Evolutionary conservation across 2,329 filamentous ascomycete genomes (phyloP), one percentile per base, ranked within the genome.

Genomic region (Clonostachys chloroleuca): DNA sequence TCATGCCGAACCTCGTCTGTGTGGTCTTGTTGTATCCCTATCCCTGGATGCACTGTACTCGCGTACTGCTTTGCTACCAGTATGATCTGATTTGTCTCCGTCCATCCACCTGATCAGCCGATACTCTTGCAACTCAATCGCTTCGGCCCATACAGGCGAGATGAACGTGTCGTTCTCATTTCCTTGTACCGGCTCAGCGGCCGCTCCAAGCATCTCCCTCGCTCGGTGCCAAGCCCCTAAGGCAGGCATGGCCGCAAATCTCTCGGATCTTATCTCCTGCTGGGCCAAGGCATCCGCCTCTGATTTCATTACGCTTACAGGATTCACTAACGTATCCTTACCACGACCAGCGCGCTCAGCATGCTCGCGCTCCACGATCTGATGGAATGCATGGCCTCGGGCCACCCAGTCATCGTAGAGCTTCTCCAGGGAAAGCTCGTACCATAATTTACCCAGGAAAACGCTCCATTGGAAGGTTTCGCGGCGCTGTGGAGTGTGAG

Each of bases 401-500:
- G 72, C 74, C 18, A 66, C 50, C 60, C 67, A 63, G 47, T 78
- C 69, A 13, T 54, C 52, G 56, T 59, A 61, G 40, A 63, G 59
- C 9, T 40, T 50, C 6, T 64, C 58, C 14, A 72, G 52, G 48
- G 59, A 56, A 30, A 49, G 52, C 36, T 60, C 58, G 43, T 54
- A 54, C 66, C 66, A 69, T 0, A 64, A 17, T 18, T 55, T 56
- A 2, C 57, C 44, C 5, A 73, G 37, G 12, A 63, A 54, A 6
- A 65, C 52, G 40, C 54, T 56, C 47, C 60, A 58, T 16, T 47
- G 42, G 46, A 66, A 74, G 9, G 64, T 59, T 9, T 49, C 48
- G n/a, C 39, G 45, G 7, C 35, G 34, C 8, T 48, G 47, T n/a
- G 55, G 12, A 3, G 33, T 10, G 33, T 3, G 45, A 5, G 14